Base-by-base conservation (phyloP, 768 basidiomycete species). In the Rhodotorula taiwanensis region DNA sequence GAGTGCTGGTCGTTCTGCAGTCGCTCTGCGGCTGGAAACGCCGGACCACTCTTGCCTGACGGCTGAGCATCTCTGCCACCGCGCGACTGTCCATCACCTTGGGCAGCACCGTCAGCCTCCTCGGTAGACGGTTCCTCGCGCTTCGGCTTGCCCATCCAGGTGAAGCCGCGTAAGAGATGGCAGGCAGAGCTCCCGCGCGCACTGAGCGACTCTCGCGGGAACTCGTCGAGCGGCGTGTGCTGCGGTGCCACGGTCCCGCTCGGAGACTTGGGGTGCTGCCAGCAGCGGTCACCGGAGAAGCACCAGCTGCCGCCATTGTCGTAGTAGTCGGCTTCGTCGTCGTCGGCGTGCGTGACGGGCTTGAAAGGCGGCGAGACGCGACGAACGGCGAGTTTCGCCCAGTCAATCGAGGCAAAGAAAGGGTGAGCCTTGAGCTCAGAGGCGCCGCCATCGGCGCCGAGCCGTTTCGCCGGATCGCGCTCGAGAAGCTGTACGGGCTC, bases 301-400 rank as follows among this genome's bases (percentile, higher is more conserved):
- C 58, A 53, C 62, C 62, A 64, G 25, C 28, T 13, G 10, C 57
- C 10, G 2, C 67, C 67, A 4, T 45, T n/a, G 27, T 69, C 67
- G 49, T 55, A n/a, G 16, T 28, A 97, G 78, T 95, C 94, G 69
- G 84, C 84, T 18, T 89, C 89, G 27, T 87, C 89, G 77, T 97
- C 94, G 78, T 98, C 94, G n/a, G 89, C 92, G 76, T 94, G 90
- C 56, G 97, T 91, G 55, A 87, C 80, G 25, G 94, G 94, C 74
- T 97, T 97, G 81, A 95, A 98, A 2, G 94, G 94, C 7, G 94
- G 94, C 0, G 91, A 89, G 50, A 91, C 84, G 73, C 94, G 88
- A 74, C 93, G 93, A 67, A 79, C 80, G 25, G 85, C 83, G 45
- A 98, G 81, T 1, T 87, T 85, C 28, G 80, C 78, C 91, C 93